A percentile compares a stretch with the other conserved stretches of the same genome.
These are phyloP conservation scores for Leptodermis oblonga DNA, from an alignment of 257 asterid genomes.

Conservation along the genomic window DNA sequence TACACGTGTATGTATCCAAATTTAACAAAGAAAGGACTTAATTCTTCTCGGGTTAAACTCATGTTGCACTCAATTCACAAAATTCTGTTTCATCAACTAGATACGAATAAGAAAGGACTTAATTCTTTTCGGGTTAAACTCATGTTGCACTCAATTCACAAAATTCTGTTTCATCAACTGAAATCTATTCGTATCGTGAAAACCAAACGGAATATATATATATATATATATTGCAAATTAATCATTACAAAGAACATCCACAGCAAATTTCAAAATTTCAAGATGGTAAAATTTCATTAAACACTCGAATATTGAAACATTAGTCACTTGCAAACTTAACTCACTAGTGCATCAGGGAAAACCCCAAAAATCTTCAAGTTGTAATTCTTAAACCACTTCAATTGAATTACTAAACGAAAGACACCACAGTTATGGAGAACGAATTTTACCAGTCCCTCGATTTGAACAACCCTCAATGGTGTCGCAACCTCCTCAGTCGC, in stretches of 20 bases:
- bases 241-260: neutral
- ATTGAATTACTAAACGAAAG: neutral
- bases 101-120: too few relatives aligned
- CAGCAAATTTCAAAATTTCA: neutral
- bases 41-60: too few relatives aligned
- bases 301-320: neutral
- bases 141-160: neutral
- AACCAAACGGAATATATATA: too few relatives aligned
- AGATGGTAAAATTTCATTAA: neutral
- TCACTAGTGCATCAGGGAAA: neutral
- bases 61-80: neutral
- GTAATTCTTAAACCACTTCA: neutral
- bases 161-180: neutral
- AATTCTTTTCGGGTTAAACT: too few relatives aligned
- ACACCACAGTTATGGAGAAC: neutral
- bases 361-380: neutral
- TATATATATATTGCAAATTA: too few relatives aligned
- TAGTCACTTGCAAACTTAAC: too few relatives aligned
- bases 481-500: conserved; percentile 78
- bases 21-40: neutral
- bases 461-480: conserved; percentile 93
- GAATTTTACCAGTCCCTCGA: conserved; percentile 81
- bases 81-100: too few relatives aligned
- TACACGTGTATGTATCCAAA: too few relatives aligned
- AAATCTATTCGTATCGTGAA: neutral